phyloP scores from a whole-genome alignment of 163 green algal genomes.

The Volvox carteri region DNA sequence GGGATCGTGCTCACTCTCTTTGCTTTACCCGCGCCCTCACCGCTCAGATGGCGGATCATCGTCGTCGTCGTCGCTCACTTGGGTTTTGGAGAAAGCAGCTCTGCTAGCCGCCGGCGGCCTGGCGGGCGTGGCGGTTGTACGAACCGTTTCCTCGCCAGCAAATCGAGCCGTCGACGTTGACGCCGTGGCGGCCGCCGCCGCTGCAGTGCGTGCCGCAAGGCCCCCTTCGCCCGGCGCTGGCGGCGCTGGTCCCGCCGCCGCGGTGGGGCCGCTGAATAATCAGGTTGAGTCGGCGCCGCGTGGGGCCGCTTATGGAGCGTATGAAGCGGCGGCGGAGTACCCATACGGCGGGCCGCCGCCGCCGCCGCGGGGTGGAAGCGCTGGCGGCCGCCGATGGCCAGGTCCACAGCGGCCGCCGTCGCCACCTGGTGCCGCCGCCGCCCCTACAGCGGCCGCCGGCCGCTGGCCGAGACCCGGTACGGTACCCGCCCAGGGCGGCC shows the following conservation, averaged over 20 bases:
- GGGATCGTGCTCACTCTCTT: no score
- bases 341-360: neutral
- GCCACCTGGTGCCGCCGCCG: neutral
- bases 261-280: neutral
- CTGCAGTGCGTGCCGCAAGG: neutral
- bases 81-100: slow-evolving; percentile 26
- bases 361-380: neutral
- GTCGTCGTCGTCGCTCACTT: neutral
- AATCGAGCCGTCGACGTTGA: neutral
- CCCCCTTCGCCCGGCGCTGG: neutral
- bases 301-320: neutral
- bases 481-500: neutral
- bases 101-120: slow-evolving; percentile 15
- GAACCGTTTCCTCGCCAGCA: neutral
- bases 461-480: neutral
- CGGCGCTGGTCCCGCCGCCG: neutral
- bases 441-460: neutral
- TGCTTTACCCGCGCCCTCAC: no score
- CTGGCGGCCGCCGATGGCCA: neutral
- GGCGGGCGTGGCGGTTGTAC: slow-evolving; percentile 5
- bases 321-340: neutral
- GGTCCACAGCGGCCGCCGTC: neutral
- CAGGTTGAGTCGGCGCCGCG: neutral
- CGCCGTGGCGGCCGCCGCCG: neutral
- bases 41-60: neutral